Base-by-base conservation (phyloP, 371 early-diverging fungal species). In the Fennellomyces sp. region DNA sequence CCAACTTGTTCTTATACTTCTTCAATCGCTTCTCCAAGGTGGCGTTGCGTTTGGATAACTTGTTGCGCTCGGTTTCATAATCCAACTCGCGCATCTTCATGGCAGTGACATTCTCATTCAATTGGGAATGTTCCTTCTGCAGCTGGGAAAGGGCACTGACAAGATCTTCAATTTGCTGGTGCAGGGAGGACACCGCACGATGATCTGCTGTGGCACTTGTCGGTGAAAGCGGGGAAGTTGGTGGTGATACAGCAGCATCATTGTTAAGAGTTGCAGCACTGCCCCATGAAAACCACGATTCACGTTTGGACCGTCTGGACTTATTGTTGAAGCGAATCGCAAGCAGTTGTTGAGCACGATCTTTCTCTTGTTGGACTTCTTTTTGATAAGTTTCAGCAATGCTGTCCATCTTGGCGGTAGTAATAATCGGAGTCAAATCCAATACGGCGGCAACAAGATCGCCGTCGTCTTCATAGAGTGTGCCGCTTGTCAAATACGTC, bases 381-480 rank as follows among this genome's bases (percentile, higher is more conserved):
- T 69, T 66, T 17, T 70, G 65, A 63, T 88, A 88, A 39, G 81
- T 77, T 17, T 70, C 73, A 0, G 90, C 86, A 12, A 94, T 76
- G 28, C 76, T 72, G 52, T 85, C 92, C 52, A 95, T 69, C 58
- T 85, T 86, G 19, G 72, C 65, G 31, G 81, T 78, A 8, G 88
- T 77, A 21, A 94, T 80, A 13, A 52, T 52, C 4, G 72, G 64
- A 30, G 76, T 73, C 23, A 93, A 77, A 8, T 75, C 68, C 68
- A 88, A 78, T 0, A 92, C 91, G 52, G 92, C 91, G 26, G 72
- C 66, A 33, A 95, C 83, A 38, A 95, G 74, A 23, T 70, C 78
- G 38, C 80, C 78, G 4, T 87, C 82, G 45, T 82, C 66, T 58
- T 81, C 80, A 66, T 89, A 93, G 19, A 95, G 75, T 11, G 83